Evolutionary conservation across 257 asterid genomes (phyloP).

Genomic region (Mentha longifolia): DNA sequence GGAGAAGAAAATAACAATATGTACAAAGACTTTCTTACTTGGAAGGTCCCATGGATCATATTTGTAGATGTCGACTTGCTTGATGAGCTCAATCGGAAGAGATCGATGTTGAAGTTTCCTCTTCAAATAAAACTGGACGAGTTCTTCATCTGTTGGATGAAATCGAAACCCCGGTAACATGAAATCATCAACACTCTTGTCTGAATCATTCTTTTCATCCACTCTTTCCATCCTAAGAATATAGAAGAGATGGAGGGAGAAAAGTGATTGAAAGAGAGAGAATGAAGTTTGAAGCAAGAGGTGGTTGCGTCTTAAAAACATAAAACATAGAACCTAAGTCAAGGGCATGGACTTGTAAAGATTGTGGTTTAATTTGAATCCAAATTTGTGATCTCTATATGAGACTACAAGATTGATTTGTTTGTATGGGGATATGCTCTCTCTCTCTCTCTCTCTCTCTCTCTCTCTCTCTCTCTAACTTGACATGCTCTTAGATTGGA

Average conservation of each 20-base stretch:
- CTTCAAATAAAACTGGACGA: slow-evolving; percentile 72
- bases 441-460: no score
- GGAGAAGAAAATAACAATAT: neutral
- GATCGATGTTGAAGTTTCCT: slow-evolving; percentile 65
- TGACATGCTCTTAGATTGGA: slow-evolving; percentile 35
- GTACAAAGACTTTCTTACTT: slow-evolving; percentile 56
- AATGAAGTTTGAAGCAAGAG: slow-evolving; percentile 2
- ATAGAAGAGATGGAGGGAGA: no score
- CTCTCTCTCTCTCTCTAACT: no score
- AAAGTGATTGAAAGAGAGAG: no score
- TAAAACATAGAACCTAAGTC: slow-evolving; percentile 39
- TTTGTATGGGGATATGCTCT: slow-evolving; percentile 48
- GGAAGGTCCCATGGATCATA: slow-evolving; percentile 97
- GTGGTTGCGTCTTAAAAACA: slow-evolving; percentile 17
- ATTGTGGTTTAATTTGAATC: slow-evolving; percentile 21
- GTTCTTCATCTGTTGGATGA: slow-evolving; percentile 90
- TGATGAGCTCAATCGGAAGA: slow-evolving; percentile 75
- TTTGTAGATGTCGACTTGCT: no score
- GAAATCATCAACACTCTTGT: slow-evolving; percentile 63
- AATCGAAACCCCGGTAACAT: slow-evolving; percentile 86
- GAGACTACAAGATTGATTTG: slow-evolving; percentile 43
- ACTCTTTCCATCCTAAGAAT: slow-evolving; percentile 30
- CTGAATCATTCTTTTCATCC: slow-evolving; percentile 57
- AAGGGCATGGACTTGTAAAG: slow-evolving; percentile 41
- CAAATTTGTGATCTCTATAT: slow-evolving; percentile 61